phyloP scores from a whole-genome alignment of 73 alveolate species.

The Uronychia binucleata region DNA sequence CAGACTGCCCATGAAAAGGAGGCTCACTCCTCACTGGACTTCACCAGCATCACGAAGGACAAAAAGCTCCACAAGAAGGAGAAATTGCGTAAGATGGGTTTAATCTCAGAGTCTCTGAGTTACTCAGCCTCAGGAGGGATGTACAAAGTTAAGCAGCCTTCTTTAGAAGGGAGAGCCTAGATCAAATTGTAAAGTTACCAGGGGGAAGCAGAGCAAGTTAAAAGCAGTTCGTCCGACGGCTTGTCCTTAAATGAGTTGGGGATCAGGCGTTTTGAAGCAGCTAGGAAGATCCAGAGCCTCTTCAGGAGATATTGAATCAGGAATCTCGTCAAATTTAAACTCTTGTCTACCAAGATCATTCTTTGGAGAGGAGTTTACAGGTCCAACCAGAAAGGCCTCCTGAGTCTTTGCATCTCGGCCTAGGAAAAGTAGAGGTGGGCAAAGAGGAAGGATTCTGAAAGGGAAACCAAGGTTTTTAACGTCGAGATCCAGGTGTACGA shows the following conservation, averaged over 20 bases:
- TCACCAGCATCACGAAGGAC: neutral
- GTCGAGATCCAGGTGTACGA: conserved; percentile 1
- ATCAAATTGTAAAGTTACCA: neutral
- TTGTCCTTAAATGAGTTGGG: too few species aligned
- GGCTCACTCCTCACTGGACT: neutral
- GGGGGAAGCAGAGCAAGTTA: neutral
- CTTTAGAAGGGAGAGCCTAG: neutral
- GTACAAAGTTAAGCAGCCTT: neutral
- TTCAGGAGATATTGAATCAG: too few species aligned
- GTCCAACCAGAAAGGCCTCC: neutral
- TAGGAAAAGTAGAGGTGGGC: neutral
- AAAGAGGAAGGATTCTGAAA: too few species aligned
- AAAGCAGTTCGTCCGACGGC: too few species aligned
- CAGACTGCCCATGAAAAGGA: neutral
- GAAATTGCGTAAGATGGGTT: neutral
- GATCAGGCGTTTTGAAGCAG: too few species aligned
- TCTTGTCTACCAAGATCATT: neutral
- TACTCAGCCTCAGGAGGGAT: neutral
- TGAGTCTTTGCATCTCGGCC: neutral
- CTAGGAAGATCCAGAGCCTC: too few species aligned
- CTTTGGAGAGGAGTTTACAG: neutral
- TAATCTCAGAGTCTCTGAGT: neutral
- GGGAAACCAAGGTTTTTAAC: neutral
- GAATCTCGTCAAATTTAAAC: too few species aligned
- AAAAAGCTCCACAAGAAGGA: neutral